Conservation (phyloP, 495 filamentous ascomycete genomes). For the Penicillium turbatum region DNA sequence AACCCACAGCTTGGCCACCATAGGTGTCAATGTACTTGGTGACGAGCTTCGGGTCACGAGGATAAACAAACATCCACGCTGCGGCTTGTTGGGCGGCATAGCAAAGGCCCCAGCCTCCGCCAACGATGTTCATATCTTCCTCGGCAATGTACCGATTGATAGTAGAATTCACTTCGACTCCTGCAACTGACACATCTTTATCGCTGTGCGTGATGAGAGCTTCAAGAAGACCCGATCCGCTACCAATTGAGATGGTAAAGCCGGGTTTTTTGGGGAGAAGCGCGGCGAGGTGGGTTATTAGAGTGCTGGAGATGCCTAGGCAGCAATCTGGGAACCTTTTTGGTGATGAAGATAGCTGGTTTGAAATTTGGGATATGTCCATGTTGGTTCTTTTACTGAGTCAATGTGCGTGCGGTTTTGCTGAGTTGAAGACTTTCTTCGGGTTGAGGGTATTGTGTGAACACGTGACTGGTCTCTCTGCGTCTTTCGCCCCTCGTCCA, state of each 20-base stretch:
- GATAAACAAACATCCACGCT: constrained; percentile 56
- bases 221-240: constrained; percentile 52
- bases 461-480: too few relatives aligned
- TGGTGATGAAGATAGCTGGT: constrained; percentile 21
- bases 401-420: background rate
- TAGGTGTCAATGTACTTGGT: constrained; percentile 38
- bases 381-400: constrained; percentile 15
- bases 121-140: constrained; percentile 38
- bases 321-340: constrained; percentile 43
- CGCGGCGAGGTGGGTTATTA: constrained; percentile 31
- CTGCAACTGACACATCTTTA: constrained; percentile 28
- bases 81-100: constrained; percentile 30
- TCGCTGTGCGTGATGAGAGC: constrained; percentile 34
- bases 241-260: constrained; percentile 50
- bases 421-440: background rate
- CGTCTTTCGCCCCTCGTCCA: too few relatives aligned
- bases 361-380: constrained; percentile 24
- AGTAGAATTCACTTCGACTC: constrained; percentile 44
- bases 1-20: constrained; percentile 21
- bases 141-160: constrained; percentile 46
- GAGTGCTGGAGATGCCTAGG: constrained; percentile 40
- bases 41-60: constrained; percentile 44
- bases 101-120: constrained; percentile 40
- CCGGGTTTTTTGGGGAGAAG: constrained; percentile 39
- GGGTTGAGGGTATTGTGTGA: too few relatives aligned